Evolutionary conservation across 768 basidiomycete species (phyloP).

Genomic region (Boletellus emodensis): DNA sequence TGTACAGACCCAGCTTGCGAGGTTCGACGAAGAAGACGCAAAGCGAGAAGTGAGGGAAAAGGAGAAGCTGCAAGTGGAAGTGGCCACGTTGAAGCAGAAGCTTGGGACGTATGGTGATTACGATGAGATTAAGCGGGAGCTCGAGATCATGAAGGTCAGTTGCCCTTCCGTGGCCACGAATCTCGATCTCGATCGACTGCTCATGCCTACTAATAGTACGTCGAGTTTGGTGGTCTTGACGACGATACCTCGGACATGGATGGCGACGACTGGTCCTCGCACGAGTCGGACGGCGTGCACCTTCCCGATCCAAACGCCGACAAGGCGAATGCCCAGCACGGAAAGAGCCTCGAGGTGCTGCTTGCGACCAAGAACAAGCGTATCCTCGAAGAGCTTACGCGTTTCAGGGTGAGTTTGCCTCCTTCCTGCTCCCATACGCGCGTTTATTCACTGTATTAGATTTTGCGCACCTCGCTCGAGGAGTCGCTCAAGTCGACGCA

Average conservation of each 20-base stretch:
- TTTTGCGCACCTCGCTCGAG: constrained; percentile 80
- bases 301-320: constrained; percentile 89
- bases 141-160: constrained; percentile 95
- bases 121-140: constrained; percentile 95
- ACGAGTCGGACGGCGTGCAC: constrained; percentile 49
- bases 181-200: background rate
- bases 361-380: constrained; percentile 93
- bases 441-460: constrained; percentile 40
- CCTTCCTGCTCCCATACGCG: background rate
- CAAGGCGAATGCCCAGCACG: constrained; percentile 71
- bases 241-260: constrained; percentile 51
- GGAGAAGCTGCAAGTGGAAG: constrained; percentile 50
- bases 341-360: constrained; percentile 84
- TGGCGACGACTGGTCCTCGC: constrained; percentile 44
- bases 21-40: constrained; percentile 10
- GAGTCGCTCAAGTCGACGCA: constrained; percentile 55
- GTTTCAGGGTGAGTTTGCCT: constrained; percentile 59
- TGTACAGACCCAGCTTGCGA: constrained; percentile 17
- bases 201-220: constrained; percentile 55
- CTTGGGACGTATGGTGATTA: constrained; percentile 80
- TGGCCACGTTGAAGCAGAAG: constrained; percentile 62
- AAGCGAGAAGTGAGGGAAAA: constrained; percentile 18
- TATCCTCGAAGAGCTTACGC: constrained; percentile 88
- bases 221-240: constrained; percentile 91
- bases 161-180: too few species aligned